Percentiles rank a stretch among this genome's conserved stretches.
Conservation (phyloP, 1,284 basidiomycete genomes). For the Leccinum angustisporum region DNA sequence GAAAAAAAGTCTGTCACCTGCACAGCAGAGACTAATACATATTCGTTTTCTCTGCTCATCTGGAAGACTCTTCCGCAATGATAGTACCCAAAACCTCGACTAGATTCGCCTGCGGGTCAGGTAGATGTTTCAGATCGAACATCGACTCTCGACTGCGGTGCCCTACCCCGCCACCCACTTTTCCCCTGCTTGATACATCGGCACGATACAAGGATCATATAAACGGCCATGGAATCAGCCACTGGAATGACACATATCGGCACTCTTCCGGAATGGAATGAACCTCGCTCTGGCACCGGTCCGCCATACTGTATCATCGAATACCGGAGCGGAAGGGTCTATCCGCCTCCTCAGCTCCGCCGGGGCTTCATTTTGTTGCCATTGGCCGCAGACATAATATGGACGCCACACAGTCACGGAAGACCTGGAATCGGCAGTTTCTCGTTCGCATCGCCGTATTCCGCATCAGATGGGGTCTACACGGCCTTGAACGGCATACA, state of each 20-base stretch:
- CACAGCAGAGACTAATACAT: neutral
- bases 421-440: slow-evolving; percentile 11
- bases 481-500: slow-evolving; percentile 16
- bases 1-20: slow-evolving; percentile 8
- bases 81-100: slow-evolving; percentile 16
- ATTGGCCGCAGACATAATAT: slow-evolving; percentile 32
- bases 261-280: slow-evolving; percentile 25
- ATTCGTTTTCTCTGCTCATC: slow-evolving; percentile 1
- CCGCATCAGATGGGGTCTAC: slow-evolving; percentile 20
- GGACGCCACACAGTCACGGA: slow-evolving; percentile 5
- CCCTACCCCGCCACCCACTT: slow-evolving; percentile 35
- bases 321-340: slow-evolving; percentile 13
- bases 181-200: slow-evolving; percentile 43
- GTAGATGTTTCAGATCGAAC: slow-evolving; percentile 19
- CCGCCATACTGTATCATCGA: slow-evolving; percentile 19
- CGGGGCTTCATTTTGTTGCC: slow-evolving; percentile 37
- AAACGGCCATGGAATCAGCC: slow-evolving; percentile 36
- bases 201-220: slow-evolving; percentile 43
- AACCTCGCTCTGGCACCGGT: slow-evolving; percentile 35
- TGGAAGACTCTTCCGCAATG: neutral
- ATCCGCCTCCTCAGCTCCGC: slow-evolving; percentile 17
- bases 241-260: slow-evolving; percentile 37
- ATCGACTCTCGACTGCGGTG: slow-evolving; percentile 23
- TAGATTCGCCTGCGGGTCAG: slow-evolving; percentile 18
- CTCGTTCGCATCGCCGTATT: slow-evolving; percentile 12